Conservation (phyloP, 345 rosid species). For the Garcia nutans region DNA sequence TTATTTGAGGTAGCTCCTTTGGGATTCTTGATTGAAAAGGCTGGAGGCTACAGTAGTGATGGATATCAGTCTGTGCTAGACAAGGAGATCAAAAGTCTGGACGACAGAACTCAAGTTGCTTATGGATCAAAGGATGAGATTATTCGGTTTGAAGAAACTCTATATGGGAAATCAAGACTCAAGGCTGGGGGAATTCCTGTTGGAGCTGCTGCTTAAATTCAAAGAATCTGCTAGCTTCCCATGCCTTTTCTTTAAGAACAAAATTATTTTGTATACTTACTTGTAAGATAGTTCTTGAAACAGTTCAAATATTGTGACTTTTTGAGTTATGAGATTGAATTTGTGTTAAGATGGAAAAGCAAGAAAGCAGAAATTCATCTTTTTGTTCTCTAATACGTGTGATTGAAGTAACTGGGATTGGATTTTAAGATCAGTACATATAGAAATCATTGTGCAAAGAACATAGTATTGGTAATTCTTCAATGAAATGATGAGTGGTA, state of each 20-base stretch:
- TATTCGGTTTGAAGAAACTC: conserved; percentile 81
- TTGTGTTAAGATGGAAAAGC: conserved; percentile 2
- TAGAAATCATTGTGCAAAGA: too few relatives aligned
- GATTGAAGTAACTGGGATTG: background rate
- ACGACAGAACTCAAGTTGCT: conserved; percentile 97
- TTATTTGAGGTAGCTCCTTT: conserved; percentile 90
- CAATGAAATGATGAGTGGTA: too few relatives aligned
- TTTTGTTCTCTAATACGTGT: conserved; percentile 5
- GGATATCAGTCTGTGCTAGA: conserved; percentile 71
- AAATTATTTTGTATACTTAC: background rate
- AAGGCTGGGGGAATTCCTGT: conserved; percentile 57
- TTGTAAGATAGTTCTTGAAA: conserved; percentile 4
- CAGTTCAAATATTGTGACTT: background rate
- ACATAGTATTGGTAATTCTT: background rate
- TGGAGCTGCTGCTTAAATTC: conserved; percentile 25
- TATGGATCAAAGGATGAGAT: conserved; percentile 94
- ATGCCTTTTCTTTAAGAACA: background rate
- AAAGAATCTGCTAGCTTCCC: background rate
- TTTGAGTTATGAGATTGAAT: background rate
- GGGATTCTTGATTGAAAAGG: conserved; percentile 76
- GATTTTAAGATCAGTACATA: background rate
- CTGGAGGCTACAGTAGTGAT: conserved; percentile 92
- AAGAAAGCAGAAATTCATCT: background rate
- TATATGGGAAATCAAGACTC: conserved; percentile 85
- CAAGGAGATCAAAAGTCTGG: conserved; percentile 60